Conservation (phyloP, 768 basidiomycete genomes). For the Russula dissimulans region DNA sequence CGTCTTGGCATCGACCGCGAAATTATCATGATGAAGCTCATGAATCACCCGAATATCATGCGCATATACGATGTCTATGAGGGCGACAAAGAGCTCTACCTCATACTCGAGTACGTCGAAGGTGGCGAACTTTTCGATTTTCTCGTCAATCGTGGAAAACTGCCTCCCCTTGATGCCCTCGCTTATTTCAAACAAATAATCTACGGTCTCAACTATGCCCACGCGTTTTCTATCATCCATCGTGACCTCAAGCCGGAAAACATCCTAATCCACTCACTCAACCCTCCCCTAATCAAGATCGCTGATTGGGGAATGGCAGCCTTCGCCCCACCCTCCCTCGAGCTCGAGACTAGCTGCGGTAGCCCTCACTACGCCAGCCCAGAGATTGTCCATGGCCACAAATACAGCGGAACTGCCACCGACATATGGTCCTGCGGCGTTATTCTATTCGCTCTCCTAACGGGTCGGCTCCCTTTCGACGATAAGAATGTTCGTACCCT, state of each 20-base stretch:
- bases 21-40: slow-evolving; percentile 98
- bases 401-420: slow-evolving; percentile 81
- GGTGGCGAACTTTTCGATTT: slow-evolving; percentile 97
- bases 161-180: slow-evolving; percentile 74
- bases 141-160: slow-evolving; percentile 78
- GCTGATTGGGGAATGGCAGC: slow-evolving; percentile 99
- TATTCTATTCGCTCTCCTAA: slow-evolving; percentile 83
- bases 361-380: slow-evolving; percentile 96
- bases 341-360: slow-evolving; percentile 92
- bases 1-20: slow-evolving; percentile 86
- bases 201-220: slow-evolving; percentile 92
- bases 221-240: slow-evolving; percentile 95
- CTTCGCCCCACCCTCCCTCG: slow-evolving; percentile 73
- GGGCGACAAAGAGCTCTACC: slow-evolving; percentile 81
- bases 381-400: slow-evolving; percentile 87
- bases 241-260: slow-evolving; percentile 98
- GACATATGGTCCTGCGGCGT: slow-evolving; percentile 98
- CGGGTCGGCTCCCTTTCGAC: slow-evolving; percentile 88
- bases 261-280: slow-evolving; percentile 77
- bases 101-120: slow-evolving; percentile 91
- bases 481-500: slow-evolving; percentile 76
- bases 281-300: slow-evolving; percentile 83
- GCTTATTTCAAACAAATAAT: slow-evolving; percentile 94
- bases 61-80: slow-evolving; percentile 94
- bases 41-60: slow-evolving; percentile 96